Evolutionary conservation across 352 stramenopile species (phyloP).

Genomic region (Globisporangium sylvaticum): DNA sequence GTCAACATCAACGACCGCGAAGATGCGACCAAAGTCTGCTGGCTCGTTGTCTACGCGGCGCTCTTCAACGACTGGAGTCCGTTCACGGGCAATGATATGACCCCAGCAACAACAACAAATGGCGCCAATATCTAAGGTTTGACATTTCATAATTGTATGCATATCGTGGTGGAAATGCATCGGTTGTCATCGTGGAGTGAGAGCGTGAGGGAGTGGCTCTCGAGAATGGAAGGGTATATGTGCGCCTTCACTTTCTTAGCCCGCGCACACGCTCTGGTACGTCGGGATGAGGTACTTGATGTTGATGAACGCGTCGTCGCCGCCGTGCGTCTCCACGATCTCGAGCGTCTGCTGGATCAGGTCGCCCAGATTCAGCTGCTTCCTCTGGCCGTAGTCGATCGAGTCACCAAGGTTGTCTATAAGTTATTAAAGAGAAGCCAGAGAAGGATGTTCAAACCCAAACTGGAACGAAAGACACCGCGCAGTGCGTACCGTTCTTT

Average conservation of each 20-base stretch:
- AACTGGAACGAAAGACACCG: not conserved
- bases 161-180: constrained; percentile 7
- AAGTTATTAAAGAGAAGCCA: not conserved
- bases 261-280: constrained; percentile 92
- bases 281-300: constrained; percentile 98
- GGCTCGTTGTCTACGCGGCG: constrained; percentile 4
- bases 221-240: not conserved
- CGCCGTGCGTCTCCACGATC: constrained; percentile 94
- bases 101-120: not conserved
- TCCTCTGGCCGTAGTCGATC: constrained; percentile 96
- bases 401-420: constrained; percentile 93
- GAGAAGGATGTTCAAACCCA: not conserved
- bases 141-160: constrained; percentile 9
- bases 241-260: constrained; percentile 20
- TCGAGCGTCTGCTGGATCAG: constrained; percentile 97
- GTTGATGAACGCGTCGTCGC: constrained; percentile 98
- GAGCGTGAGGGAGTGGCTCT: not conserved
- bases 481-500: constrained; percentile 89
- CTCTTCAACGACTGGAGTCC: not conserved
- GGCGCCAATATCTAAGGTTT: not conserved
- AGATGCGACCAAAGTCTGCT: constrained; percentile 28
- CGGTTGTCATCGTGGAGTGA: not conserved
- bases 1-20: not conserved
- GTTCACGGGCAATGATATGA: not conserved
- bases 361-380: constrained; percentile 93